These are phyloP conservation scores for Quercus glauca DNA, from an alignment of 306 rosid species.

Conservation along the genomic window DNA sequence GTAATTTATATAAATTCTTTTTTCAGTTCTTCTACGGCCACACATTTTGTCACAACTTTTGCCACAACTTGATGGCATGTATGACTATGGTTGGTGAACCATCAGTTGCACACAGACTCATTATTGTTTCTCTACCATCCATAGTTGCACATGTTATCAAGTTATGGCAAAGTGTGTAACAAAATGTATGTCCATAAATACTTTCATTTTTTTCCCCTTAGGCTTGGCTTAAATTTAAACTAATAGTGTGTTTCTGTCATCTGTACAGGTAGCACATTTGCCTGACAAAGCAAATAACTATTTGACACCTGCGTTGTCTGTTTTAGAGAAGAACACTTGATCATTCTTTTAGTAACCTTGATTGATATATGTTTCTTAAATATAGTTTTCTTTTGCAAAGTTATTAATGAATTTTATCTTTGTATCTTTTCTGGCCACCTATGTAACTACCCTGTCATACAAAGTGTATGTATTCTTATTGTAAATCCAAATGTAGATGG, in stretches of 20 bases:
- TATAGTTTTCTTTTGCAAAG: slow-evolving; percentile 13
- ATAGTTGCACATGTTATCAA: too few species aligned
- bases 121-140: too few species aligned
- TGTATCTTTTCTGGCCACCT: neutral
- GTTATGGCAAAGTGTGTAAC: too few species aligned
- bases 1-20: too few species aligned
- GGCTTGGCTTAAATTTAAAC: neutral
- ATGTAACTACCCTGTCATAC: neutral
- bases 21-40: too few species aligned
- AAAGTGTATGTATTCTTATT: neutral
- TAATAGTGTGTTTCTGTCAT: slow-evolving; percentile 3
- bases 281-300: slow-evolving; percentile 99
- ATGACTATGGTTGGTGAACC: too few species aligned
- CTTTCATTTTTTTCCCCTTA: too few species aligned
- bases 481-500: too few species aligned
- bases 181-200: too few species aligned
- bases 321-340: slow-evolving; percentile 92
- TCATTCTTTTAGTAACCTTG: slow-evolving; percentile 5
- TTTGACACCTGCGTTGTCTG: slow-evolving; percentile 88
- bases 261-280: slow-evolving; percentile 86
- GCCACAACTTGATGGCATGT: too few species aligned
- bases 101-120: too few species aligned
- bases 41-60: too few species aligned
- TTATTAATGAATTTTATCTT: neutral
- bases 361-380: neutral